Percentiles rank a stretch among this genome's conserved stretches.
These are phyloP conservation scores for Fusarium tricinctum DNA, from an alignment of 2,329 filamentous ascomycete genomes.

Conservation along the genomic window DNA sequence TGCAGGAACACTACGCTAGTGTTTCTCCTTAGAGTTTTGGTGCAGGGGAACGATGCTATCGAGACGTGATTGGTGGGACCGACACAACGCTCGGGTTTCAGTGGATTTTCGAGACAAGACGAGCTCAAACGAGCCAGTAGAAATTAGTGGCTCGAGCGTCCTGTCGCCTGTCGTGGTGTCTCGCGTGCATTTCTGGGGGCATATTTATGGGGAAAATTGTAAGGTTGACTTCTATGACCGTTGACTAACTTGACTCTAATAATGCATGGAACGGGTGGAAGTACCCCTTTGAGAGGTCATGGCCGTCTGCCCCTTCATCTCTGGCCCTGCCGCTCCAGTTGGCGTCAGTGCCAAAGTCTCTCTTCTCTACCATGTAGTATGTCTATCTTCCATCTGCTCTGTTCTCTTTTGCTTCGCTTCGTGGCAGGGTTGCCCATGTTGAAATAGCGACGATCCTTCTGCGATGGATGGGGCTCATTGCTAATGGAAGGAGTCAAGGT, in stretches of 20 bases:
- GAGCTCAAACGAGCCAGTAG: conserved; percentile 25
- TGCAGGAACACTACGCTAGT: conserved; percentile 54
- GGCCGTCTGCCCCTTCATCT: conserved; percentile 42
- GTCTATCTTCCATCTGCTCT: conserved; percentile 17
- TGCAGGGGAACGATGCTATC: conserved; percentile 17
- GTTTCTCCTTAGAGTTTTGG: conserved; percentile 51
- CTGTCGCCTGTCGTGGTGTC: no score
- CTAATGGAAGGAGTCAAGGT: background rate
- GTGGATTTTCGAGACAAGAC: conserved; percentile 39
- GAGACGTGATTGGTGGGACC: conserved; percentile 35
- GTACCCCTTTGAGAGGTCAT: conserved; percentile 27
- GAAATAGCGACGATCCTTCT: conserved; percentile 24
- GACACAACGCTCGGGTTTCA: conserved; percentile 13
- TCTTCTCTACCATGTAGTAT: background rate
- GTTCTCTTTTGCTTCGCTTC: conserved; percentile 3
- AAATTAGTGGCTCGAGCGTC: conserved; percentile 14
- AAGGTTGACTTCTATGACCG: no score
- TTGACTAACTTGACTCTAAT: background rate
- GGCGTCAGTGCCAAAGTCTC: background rate
- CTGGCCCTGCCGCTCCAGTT: background rate
- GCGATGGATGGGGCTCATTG: conserved; percentile 13
- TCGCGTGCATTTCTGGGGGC: no score
- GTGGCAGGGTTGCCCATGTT: conserved; percentile 28
- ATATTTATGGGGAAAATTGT: conserved; percentile 29
- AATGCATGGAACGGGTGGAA: conserved; percentile 24